Conservation (phyloP, 148 eudicot genomes). For the Arctostaphylos glauca region DNA sequence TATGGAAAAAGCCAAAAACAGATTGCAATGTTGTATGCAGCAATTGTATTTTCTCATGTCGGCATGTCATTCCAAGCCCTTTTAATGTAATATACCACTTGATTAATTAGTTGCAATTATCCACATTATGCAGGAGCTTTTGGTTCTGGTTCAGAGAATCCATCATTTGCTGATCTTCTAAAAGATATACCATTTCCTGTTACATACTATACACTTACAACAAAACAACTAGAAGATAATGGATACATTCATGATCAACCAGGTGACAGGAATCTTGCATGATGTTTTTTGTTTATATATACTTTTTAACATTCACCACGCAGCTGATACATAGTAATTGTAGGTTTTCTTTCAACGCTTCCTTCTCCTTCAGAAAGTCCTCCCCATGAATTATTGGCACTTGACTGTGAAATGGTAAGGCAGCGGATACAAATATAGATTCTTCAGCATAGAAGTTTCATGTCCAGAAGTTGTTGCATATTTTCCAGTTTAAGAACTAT, state of each 20-base stretch:
- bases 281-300: slow-evolving; percentile 2
- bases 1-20: neutral
- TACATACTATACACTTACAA: slow-evolving; percentile 78
- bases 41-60: neutral
- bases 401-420: slow-evolving; percentile 91
- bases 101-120: neutral
- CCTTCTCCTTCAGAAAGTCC: slow-evolving; percentile 59
- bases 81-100: neutral
- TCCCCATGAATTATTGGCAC: slow-evolving; percentile 58
- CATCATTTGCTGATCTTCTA: slow-evolving; percentile 35
- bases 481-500: neutral
- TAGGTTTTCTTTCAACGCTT: slow-evolving; percentile 74
- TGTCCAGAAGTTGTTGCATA: neutral
- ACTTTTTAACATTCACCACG: neutral
- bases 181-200: slow-evolving; percentile 75
- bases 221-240: slow-evolving; percentile 78
- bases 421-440: neutral
- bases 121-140: slow-evolving; percentile 38
- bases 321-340: slow-evolving; percentile 16
- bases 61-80: neutral
- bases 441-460: neutral
- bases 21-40: neutral
- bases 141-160: slow-evolving; percentile 23
- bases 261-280: slow-evolving; percentile 39
- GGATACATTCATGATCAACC: slow-evolving; percentile 64